These are phyloP conservation scores for Chlorella sp. DNA, from an alignment of 139 green algal species.

Conservation along the genomic window DNA sequence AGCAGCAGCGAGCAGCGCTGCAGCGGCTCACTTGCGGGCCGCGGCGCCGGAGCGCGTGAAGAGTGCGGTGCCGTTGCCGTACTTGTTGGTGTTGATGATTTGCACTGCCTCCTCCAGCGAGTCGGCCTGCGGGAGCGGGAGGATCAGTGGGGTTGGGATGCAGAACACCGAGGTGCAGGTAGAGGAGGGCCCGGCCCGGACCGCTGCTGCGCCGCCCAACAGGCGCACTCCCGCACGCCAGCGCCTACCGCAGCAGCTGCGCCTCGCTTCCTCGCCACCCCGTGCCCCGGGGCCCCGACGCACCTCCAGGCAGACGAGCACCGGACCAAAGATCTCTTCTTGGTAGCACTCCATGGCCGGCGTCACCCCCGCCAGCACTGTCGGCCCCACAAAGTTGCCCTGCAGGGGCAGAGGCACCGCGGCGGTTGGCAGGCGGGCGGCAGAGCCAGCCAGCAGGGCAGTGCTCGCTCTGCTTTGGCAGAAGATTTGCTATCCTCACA, in stretches of 20 bases:
- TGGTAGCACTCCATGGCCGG: constrained; percentile 88
- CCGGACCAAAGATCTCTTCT: constrained; percentile 96
- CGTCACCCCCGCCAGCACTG: constrained; percentile 80
- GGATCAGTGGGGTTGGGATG: too few species aligned
- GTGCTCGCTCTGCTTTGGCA: too few species aligned
- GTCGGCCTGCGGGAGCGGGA: constrained; percentile 49
- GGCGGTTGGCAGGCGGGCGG: too few species aligned
- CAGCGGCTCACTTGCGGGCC: too few species aligned
- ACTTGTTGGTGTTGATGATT: constrained; percentile 88
- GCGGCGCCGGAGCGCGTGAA: constrained; percentile 87
- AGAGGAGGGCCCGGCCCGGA: too few species aligned
- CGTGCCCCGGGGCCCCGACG: background rate
- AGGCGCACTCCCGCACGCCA: background rate
- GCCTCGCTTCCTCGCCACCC: too few species aligned
- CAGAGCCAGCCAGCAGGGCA: too few species aligned
- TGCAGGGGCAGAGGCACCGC: too few species aligned
- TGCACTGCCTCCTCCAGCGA: constrained; percentile 86
- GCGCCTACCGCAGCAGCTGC: too few species aligned
- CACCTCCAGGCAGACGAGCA: constrained; percentile 86
- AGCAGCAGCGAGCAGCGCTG: too few species aligned
- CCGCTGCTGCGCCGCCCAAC: background rate
- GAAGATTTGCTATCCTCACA: too few species aligned
- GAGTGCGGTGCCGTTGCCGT: constrained; percentile 94
- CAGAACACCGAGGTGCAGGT: too few species aligned
- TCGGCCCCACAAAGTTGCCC: constrained; percentile 95